A percentile compares a stretch with the other conserved stretches of the same genome.
These are phyloP conservation scores for Sporobolomyces roseus DNA, from an alignment of 768 basidiomycete species.

Conservation along the genomic window DNA sequence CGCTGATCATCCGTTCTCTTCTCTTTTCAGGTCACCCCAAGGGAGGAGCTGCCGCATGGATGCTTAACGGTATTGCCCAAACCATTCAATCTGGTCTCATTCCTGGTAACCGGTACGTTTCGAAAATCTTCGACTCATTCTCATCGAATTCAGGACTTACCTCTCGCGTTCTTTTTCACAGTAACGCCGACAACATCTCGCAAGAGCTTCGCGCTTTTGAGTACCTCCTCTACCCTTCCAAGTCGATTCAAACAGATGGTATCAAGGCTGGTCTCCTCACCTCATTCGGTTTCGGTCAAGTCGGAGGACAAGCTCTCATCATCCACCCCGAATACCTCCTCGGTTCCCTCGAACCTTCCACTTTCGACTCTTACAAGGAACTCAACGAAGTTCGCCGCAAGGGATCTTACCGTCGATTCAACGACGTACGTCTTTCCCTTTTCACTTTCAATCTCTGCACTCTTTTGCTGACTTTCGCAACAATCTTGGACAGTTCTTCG, in stretches of 20 bases:
- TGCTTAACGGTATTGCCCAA: constrained; percentile 82
- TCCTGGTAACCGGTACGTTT: constrained; percentile 83
- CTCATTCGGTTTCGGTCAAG: constrained; percentile 97
- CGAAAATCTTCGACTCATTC: constrained; percentile 54
- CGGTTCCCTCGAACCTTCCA: constrained; percentile 71
- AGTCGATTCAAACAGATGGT: constrained; percentile 82
- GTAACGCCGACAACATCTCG: constrained; percentile 77
- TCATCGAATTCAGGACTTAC: constrained; percentile 72
- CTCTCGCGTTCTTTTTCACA: constrained; percentile 45
- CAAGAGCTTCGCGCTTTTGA: constrained; percentile 77
- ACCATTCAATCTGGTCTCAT: constrained; percentile 77
- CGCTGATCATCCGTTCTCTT: no score
- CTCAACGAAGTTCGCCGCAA: constrained; percentile 67
- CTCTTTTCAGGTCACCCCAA: constrained; percentile 98
- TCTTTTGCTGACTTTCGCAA: constrained; percentile 16
- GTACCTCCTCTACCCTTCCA: constrained; percentile 95
- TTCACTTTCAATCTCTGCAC: background rate
- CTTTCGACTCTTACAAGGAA: constrained; percentile 70
- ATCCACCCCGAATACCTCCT: constrained; percentile 88
- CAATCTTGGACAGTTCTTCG: constrained; percentile 11
- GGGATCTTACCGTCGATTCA: constrained; percentile 54
- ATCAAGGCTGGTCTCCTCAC: constrained; percentile 57
- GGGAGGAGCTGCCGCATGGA: constrained; percentile 78
- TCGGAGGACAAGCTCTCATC: constrained; percentile 84
- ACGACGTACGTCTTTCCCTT: constrained; percentile 39